Evolutionary conservation across 306 rosid genomes (phyloP).

Genomic region (Lathyrus oleraceus): DNA sequence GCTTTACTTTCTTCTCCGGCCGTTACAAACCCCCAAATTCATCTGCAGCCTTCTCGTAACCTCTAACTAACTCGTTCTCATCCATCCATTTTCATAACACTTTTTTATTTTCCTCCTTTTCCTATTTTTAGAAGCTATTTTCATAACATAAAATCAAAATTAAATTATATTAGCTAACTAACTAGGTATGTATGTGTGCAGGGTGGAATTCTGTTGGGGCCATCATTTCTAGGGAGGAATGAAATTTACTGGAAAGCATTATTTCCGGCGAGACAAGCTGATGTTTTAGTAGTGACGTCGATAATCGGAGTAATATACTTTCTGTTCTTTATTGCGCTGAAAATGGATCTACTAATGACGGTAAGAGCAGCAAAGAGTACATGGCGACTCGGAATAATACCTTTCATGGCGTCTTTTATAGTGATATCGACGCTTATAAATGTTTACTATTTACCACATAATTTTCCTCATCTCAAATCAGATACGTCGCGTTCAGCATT

Average conservation of each 20-base stretch:
- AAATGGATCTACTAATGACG: conserved; percentile 39
- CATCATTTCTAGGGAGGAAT: conserved; percentile 34
- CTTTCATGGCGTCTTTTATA: not conserved
- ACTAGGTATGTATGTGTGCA: conserved; percentile 23
- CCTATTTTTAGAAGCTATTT: too few species aligned
- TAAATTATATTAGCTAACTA: not conserved
- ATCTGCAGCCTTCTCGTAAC: conserved; percentile 48
- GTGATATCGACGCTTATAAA: not conserved
- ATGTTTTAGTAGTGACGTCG: not conserved
- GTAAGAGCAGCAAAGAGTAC: conserved; percentile 37
- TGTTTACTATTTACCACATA: not conserved
- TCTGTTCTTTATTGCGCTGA: conserved; percentile 18
- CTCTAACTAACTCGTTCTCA: not conserved
- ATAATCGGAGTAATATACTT: not conserved
- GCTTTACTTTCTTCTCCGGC: conserved; percentile 46
- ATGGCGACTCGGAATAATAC: conserved; percentile 35
- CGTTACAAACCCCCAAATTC: conserved; percentile 58
- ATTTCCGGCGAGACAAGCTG: conserved; percentile 28
- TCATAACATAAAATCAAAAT: too few species aligned
- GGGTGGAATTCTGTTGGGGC: conserved; percentile 52
- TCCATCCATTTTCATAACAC: not conserved
- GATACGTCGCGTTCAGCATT: not conserved
- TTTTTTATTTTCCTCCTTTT: too few species aligned
- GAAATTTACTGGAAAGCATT: not conserved
- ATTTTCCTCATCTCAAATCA: not conserved